A percentile compares a stretch with the other conserved stretches of the same genome.
Conservation (phyloP, 2,329 filamentous ascomycete species). For the Pyrenophora teres region DNA sequence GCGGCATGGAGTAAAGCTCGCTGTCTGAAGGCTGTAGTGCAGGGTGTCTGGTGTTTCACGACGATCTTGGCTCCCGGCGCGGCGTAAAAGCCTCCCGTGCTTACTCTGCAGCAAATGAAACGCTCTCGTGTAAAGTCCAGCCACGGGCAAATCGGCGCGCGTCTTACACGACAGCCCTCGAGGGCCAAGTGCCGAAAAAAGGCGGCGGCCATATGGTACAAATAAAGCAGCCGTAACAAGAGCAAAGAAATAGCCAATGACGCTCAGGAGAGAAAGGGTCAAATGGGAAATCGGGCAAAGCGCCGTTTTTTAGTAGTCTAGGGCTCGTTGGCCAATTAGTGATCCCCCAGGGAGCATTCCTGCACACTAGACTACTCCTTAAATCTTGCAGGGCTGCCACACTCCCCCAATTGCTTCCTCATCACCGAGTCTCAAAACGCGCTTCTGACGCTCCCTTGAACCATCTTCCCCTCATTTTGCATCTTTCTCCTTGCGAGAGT, state of each 20-base stretch:
- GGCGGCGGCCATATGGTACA: too few species aligned
- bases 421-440: slow-evolving; percentile 33
- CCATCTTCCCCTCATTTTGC: slow-evolving; percentile 19
- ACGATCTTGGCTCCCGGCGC: slow-evolving; percentile 11
- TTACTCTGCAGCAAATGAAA: slow-evolving; percentile 8
- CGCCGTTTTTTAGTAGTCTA: slow-evolving; percentile 17
- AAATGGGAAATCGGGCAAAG: slow-evolving; percentile 21
- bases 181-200: slow-evolving; percentile 1
- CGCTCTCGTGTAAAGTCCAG: not conserved
- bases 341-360: slow-evolving; percentile 10
- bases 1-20: slow-evolving; percentile 2
- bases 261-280: slow-evolving; percentile 4
- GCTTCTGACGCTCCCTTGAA: slow-evolving; percentile 31
- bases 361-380: slow-evolving; percentile 27
- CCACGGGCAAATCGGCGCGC: slow-evolving; percentile 15
- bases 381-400: slow-evolving; percentile 25
- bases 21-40: slow-evolving; percentile 6
- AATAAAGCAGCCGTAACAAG: slow-evolving; percentile 1
- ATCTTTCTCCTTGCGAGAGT: slow-evolving; percentile 27
- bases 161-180: slow-evolving; percentile 3
- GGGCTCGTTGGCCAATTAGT: slow-evolving; percentile 15
- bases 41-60: slow-evolving; percentile 14
- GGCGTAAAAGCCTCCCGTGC: slow-evolving; percentile 14
- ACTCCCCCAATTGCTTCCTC: slow-evolving; percentile 24
- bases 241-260: not conserved